Base-by-base conservation (phyloP, 176 grass and related monocot species). In the Musa acuminata region DNA sequence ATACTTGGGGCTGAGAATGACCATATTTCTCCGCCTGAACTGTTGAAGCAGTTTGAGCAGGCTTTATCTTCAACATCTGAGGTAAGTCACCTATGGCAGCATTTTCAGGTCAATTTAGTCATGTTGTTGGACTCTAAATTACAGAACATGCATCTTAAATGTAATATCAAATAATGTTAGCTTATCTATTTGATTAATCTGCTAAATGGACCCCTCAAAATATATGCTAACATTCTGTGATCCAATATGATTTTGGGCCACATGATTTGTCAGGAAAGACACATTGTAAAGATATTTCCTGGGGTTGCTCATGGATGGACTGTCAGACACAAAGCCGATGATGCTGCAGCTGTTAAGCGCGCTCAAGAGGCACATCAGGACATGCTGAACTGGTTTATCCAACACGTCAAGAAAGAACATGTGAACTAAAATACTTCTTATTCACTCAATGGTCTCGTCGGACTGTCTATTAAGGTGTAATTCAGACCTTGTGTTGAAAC, bases 1-100 rank as follows among this genome's bases (percentile, higher is more conserved):
- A 80, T 87, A 71, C 85, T 87, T 57, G 85, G 80, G 62, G 80
- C 85, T 74, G 85, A 87, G 67, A 53, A 24, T 26, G 85, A 87
- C 66, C 19, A 55, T 12, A 11, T 20, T 51, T 62, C 49, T 54
- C 76, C 85, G 67, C 80, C 80, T 71, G 85, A 76, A 74, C 6
- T 86, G 74, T 10, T 79, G 49, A 86, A 78, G 72, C 79, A 86
- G 63, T 86, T 79, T 63, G 84, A 73, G 65, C 69, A 76, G 76
- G 68, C 72, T 72, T 69, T 87, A 53, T 83, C 76, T 20, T 50
- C 13, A 0, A 79, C 64, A 82, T 25, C 80, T 72, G 85, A 55
- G 76, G 85, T 87, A 50, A 66, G 69, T 57, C 52, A 69, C 8
- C 51, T 54, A 13, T 65, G 51, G 55, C 24, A 77, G n/a, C 64